Base-by-base conservation (phyloP, 2,329 filamentous ascomycete species). In the Polychaeton citri region DNA sequence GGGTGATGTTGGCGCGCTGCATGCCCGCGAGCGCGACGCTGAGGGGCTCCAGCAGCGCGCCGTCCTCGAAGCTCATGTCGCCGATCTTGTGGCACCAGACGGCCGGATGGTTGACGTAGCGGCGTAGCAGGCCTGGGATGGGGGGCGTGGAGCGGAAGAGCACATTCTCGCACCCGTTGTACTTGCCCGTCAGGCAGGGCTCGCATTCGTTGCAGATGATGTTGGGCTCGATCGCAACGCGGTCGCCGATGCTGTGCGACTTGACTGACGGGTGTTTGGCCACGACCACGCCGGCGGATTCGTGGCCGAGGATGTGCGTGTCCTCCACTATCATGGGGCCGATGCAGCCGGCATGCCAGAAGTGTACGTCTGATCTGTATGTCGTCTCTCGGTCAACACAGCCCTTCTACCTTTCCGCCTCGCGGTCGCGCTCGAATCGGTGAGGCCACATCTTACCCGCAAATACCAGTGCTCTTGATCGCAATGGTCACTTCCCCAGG, bases 31-130 rank as follows among this genome's bases (percentile, higher is more conserved):
- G 71, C 3, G 86, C 84, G 4, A 96, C 90, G 47, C 77, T 83
- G 35, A 96, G 70, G 1, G 88, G 88, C 66, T 96, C 90, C 30
- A 96, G 68, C 63, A 95, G 71, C 10, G 87, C 81, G 36, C 88
- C 90, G 54, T 93, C 76, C 65, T 96, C 88, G 55, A 77, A 96
- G 37, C 77, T 81, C 81, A 96, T 87, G 60, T 83, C 68, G 33
- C 83, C 84, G 49, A 96, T 90, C 69, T 93, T 93, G 69, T 95
- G 85, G 65, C 88, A 95, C 86, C 87, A 95, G 34, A 81, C 70
- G 15, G 87, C 86, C 2, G 85, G 87, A 66, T 95, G 88, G 66
- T 88, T 93, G 64, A 95, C 82, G 59, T 95, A 95, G 59, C 88
- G 76, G 48, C 88, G 76, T 49, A 96, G 70, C 43, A 96, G 72